Evolutionary conservation across 371 early-diverging fungal species (phyloP).

Genomic region (Apophysomyces trapeziformis): DNA sequence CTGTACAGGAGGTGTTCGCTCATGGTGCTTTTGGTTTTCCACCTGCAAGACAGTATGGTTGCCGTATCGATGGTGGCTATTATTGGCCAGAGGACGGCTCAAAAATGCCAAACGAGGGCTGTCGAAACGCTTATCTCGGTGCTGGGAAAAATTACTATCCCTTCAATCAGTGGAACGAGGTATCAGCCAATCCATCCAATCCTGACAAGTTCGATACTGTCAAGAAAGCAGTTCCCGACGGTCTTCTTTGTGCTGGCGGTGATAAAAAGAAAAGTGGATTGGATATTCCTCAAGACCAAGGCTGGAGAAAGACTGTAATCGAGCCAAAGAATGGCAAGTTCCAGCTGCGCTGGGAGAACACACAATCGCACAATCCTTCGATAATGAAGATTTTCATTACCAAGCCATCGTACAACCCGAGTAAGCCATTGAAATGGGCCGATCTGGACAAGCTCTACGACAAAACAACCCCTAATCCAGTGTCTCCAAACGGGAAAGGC

Average conservation of each 20-base stretch:
- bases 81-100: no score
- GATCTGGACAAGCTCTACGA: not conserved
- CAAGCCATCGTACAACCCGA: constrained; percentile 9
- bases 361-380: constrained; percentile 7
- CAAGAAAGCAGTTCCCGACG: not conserved
- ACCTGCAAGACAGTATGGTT: no score
- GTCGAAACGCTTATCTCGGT: not conserved
- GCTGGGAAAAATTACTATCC: constrained; percentile 2
- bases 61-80: no score
- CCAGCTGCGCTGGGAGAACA: constrained; percentile 9
- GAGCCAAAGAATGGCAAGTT: not conserved
- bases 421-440: not conserved
- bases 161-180: constrained; percentile 5
- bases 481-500: not conserved
- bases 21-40: no score
- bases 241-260: not conserved
- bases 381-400: constrained; percentile 1
- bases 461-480: not conserved
- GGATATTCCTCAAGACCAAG: not conserved
- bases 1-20: no score
- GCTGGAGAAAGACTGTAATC: not conserved
- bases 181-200: constrained; percentile 5
- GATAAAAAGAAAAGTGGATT: not conserved
- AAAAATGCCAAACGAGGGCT: no score
- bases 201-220: not conserved